phyloP scores from a whole-genome alignment of 345 rosid species.

The Ailanthus altissimus region DNA sequence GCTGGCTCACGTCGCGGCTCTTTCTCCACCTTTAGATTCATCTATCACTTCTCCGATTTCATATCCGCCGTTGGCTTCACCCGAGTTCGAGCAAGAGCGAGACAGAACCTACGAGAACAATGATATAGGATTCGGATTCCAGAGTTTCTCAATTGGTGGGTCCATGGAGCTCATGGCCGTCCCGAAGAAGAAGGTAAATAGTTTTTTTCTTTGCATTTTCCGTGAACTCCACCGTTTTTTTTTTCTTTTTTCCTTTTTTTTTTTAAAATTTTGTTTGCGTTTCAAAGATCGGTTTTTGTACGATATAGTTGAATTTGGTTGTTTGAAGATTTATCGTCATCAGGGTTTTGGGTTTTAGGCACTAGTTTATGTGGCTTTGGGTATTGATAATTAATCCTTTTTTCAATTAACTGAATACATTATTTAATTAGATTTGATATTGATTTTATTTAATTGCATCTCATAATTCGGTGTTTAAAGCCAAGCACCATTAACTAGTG shows the following conservation, averaged over 20 bases:
- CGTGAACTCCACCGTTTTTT: neutral
- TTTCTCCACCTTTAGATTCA: constrained; percentile 44
- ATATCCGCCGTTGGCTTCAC: constrained; percentile 40
- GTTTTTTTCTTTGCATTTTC: neutral
- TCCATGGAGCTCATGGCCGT: constrained; percentile 94
- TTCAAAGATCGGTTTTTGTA: no score
- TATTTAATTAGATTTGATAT: no score
- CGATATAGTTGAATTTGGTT: neutral
- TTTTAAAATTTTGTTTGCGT: no score
- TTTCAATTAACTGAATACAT: no score
- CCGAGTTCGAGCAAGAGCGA: constrained; percentile 42
- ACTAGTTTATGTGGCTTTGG: no score
- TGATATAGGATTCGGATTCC: constrained; percentile 39
- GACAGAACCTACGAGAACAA: constrained; percentile 30
- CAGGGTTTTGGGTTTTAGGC: no score
- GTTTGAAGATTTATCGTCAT: no score
- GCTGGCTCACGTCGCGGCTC: constrained; percentile 41
- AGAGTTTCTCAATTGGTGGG: constrained; percentile 48
- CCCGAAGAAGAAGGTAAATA: constrained; percentile 71
- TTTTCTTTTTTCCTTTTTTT: neutral
- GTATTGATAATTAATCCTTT: no score
- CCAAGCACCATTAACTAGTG: no score
- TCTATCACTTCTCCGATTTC: constrained; percentile 28
- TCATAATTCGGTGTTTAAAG: no score
- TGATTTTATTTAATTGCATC: no score